Conservation (phyloP, 2,329 filamentous ascomycete genomes). For the Byssochlamys sp. region DNA sequence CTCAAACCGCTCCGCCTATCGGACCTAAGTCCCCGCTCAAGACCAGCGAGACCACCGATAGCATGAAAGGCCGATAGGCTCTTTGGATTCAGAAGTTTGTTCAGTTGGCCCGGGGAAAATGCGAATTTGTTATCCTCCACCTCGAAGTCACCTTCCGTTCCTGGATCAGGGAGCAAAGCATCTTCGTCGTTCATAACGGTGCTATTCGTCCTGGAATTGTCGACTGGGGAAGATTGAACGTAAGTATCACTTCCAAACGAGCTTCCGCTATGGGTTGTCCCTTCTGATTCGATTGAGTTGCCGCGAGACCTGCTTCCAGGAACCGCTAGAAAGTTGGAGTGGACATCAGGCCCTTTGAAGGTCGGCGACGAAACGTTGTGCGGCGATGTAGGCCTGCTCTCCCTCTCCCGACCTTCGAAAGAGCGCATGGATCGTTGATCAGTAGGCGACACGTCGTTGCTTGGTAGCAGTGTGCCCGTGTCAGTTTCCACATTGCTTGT, state of each 20-base stretch:
- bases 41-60: conserved; percentile 60
- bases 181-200: conserved; percentile 52
- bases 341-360: conserved; percentile 41
- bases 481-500: conserved; percentile 27
- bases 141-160: conserved; percentile 60
- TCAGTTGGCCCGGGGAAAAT: conserved; percentile 62
- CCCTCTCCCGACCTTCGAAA: conserved; percentile 46
- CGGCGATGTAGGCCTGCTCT: conserved; percentile 55
- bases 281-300: conserved; percentile 55
- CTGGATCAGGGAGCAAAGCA: conserved; percentile 59
- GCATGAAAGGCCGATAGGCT: conserved; percentile 65
- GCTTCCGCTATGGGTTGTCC: conserved; percentile 43
- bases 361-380: conserved; percentile 59
- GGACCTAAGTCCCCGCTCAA: conserved; percentile 65
- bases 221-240: conserved; percentile 34
- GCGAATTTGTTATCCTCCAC: conserved; percentile 62
- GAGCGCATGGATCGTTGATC: conserved; percentile 47
- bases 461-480: conserved; percentile 19
- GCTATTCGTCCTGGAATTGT: conserved; percentile 35
- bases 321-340: conserved; percentile 52
- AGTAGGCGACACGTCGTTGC: conserved; percentile 30
- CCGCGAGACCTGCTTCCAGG: conserved; percentile 55
- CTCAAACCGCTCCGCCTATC: conserved; percentile 58
- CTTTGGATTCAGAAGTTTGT: conserved; percentile 72
- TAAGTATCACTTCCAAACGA: conserved; percentile 48